These are phyloP conservation scores for Aspergillus sp. DNA, from an alignment of 2,329 filamentous ascomycete species.

Conservation along the genomic window DNA sequence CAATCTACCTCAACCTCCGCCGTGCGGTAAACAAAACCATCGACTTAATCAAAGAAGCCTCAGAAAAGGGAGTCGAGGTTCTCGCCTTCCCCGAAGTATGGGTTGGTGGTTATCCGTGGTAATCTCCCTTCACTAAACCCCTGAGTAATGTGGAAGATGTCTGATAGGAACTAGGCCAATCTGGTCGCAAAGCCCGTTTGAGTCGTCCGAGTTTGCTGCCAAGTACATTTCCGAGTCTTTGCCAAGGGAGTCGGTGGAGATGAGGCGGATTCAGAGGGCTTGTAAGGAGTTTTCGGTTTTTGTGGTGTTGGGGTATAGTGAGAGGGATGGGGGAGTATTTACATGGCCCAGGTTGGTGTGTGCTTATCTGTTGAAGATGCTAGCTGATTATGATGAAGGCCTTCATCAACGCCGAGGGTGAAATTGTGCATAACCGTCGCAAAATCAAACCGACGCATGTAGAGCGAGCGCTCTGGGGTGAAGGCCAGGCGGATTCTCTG, in stretches of 20 bases:
- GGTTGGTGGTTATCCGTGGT: conserved; percentile 35
- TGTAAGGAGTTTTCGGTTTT: conserved; percentile 32
- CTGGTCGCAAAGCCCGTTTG: neutral
- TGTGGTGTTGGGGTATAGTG: conserved; percentile 39
- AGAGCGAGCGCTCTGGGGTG: conserved; percentile 44
- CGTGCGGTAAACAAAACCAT: conserved; percentile 46
- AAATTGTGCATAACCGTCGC: conserved; percentile 36
- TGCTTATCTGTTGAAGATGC: neutral
- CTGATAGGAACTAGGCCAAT: conserved; percentile 1
- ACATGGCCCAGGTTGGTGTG: conserved; percentile 36
- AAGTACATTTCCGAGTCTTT: conserved; percentile 3
- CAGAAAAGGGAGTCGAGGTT: conserved; percentile 42
- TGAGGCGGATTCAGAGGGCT: conserved; percentile 29
- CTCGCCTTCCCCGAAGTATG: conserved; percentile 49
- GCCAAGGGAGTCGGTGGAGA: conserved; percentile 19
- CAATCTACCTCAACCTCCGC: conserved; percentile 46
- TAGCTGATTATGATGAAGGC: conserved; percentile 34
- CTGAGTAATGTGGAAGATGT: neutral
- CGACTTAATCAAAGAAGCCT: conserved; percentile 45
- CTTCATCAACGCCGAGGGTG: conserved; percentile 39
- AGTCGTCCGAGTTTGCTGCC: neutral
- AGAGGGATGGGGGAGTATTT: conserved; percentile 33
- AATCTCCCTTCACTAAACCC: conserved; percentile 10
- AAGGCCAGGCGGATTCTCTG: conserved; percentile 29
- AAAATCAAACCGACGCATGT: conserved; percentile 51